phyloP scores from a whole-genome alignment of 2,329 filamentous ascomycete species.

The Talaromyces pinophilus region DNA sequence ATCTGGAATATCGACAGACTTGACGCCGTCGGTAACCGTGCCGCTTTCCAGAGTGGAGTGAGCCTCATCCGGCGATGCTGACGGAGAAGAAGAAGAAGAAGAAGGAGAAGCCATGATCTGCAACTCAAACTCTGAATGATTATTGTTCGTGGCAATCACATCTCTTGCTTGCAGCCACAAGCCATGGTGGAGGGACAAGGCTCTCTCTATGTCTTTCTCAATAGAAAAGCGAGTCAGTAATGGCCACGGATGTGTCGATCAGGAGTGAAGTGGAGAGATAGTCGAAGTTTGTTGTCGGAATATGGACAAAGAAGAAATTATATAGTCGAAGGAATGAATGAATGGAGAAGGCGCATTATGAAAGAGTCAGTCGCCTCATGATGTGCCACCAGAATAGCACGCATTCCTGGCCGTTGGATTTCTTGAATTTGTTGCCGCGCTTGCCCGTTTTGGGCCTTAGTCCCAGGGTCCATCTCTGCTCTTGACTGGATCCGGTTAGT shows the following conservation, averaged over 20 bases:
- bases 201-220: not conserved
- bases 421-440: not conserved
- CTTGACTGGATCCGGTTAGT: not conserved
- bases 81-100: not conserved
- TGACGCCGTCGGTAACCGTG: not conserved
- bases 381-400: not conserved
- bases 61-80: not conserved
- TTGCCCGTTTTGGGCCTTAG: not conserved
- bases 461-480: not conserved
- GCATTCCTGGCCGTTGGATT: conserved; percentile 4
- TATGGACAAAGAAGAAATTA: not conserved
- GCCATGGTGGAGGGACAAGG: not conserved
- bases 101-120: not conserved
- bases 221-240: not conserved
- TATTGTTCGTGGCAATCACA: conserved; percentile 4
- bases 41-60: not conserved
- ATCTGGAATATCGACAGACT: not conserved
- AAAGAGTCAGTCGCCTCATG: not conserved
- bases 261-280: not conserved
- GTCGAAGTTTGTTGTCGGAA: no score
- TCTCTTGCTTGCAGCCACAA: not conserved
- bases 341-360: not conserved
- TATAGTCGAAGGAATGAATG: not conserved
- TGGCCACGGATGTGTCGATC: not conserved
- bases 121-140: not conserved